Conservation (phyloP, 805 yeast genomes). For the Candida suzukii region DNA sequence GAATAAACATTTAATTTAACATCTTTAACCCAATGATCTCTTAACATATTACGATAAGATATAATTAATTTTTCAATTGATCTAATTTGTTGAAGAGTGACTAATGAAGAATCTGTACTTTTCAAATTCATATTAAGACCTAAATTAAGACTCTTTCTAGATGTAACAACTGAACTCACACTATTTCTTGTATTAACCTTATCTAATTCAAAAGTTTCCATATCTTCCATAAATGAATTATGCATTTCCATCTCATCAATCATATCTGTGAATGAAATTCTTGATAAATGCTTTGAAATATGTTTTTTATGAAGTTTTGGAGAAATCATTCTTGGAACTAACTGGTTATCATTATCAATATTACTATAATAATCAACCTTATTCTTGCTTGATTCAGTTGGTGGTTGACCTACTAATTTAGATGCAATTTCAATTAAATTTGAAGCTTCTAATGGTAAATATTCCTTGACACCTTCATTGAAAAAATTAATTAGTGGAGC, state of each 20-base stretch:
- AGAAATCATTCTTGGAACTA: slow-evolving; percentile 45
- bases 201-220: slow-evolving; percentile 23
- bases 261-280: slow-evolving; percentile 12
- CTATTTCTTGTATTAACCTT: slow-evolving; percentile 12
- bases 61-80: slow-evolving; percentile 44
- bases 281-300: slow-evolving; percentile 18
- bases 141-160: slow-evolving; percentile 18
- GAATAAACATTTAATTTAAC: slow-evolving; percentile 9
- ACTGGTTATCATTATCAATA: slow-evolving; percentile 34
- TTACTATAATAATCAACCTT: slow-evolving; percentile 25
- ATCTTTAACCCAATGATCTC: slow-evolving; percentile 35
- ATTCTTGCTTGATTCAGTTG: slow-evolving; percentile 33
- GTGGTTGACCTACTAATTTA: slow-evolving; percentile 47
- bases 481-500: slow-evolving; percentile 72
- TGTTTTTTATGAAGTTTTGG: slow-evolving; percentile 26
- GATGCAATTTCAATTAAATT: slow-evolving; percentile 57
- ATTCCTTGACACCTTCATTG: slow-evolving; percentile 62
- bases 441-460: slow-evolving; percentile 60
- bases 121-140: slow-evolving; percentile 23
- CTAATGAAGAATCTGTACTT: slow-evolving; percentile 14
- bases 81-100: slow-evolving; percentile 31
- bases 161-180: background rate
- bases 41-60: slow-evolving; percentile 47
- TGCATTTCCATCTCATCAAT: slow-evolving; percentile 23
- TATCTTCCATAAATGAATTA: slow-evolving; percentile 25